These are phyloP conservation scores for Erysiphe pulchra DNA, from an alignment of 2,329 filamentous ascomycete species.

Conservation along the genomic window DNA sequence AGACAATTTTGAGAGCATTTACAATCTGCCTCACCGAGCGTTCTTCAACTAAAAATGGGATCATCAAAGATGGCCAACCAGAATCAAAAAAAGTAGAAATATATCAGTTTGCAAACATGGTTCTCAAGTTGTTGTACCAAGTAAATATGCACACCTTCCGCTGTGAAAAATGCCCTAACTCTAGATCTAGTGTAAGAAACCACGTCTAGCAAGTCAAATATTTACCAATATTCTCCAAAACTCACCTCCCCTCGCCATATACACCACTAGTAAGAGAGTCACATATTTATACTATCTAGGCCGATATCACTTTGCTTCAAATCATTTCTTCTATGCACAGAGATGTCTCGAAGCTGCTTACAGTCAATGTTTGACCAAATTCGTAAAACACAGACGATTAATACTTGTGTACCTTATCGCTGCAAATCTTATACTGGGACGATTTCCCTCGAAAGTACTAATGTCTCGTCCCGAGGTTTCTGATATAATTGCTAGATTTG, in stretches of 20 bases:
- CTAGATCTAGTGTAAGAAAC: constrained; percentile 40
- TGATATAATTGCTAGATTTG: constrained; percentile 37
- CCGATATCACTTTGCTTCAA: constrained; percentile 66
- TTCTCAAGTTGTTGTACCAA: constrained; percentile 66
- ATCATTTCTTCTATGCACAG: constrained; percentile 55
- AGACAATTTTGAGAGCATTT: constrained; percentile 75
- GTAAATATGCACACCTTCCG: constrained; percentile 18
- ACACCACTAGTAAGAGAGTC: constrained; percentile 65
- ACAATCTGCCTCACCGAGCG: constrained; percentile 72
- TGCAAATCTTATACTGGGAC: constrained; percentile 59
- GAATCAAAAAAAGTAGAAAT: constrained; percentile 72
- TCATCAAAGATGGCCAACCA: constrained; percentile 30
- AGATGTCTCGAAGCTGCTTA: constrained; percentile 59
- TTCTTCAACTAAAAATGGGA: constrained; percentile 30
- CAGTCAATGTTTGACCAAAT: constrained; percentile 47
- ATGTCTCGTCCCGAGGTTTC: constrained; percentile 45
- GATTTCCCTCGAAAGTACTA: constrained; percentile 45
- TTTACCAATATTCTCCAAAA: constrained; percentile 70
- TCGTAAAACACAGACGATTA: constrained; percentile 46
- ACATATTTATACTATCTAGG: constrained; percentile 91
- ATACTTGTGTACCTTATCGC: constrained; percentile 70
- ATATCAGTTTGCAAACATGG: constrained; percentile 79
- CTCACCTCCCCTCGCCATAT: constrained; percentile 56
- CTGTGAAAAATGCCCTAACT: not conserved
- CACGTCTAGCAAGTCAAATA: constrained; percentile 62